phyloP scores from a whole-genome alignment of 768 basidiomycete genomes.

The Xerocomellus chrysenteron region DNA sequence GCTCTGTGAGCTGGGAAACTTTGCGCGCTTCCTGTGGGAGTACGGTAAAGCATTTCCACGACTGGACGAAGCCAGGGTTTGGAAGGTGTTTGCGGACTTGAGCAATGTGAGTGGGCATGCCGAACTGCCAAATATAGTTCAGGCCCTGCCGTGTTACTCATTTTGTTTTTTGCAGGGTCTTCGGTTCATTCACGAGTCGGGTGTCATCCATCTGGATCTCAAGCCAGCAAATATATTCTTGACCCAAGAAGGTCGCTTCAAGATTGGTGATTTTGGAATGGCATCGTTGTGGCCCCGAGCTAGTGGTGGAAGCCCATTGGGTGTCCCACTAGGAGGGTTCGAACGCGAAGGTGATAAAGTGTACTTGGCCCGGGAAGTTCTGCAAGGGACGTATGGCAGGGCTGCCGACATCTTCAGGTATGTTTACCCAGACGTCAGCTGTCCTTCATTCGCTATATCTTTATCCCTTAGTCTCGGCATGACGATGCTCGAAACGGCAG shows the following conservation, averaged over 20 bases:
- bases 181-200: slow-evolving; percentile 82
- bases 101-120: slow-evolving; percentile 64
- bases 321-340: slow-evolving; percentile 48
- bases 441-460: slow-evolving; percentile 5
- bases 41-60: slow-evolving; percentile 82
- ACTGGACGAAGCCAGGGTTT: slow-evolving; percentile 89
- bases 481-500: slow-evolving; percentile 91
- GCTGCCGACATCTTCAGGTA: slow-evolving; percentile 97
- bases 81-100: slow-evolving; percentile 93
- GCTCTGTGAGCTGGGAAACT: slow-evolving; percentile 90
- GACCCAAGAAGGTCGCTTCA: slow-evolving; percentile 81
- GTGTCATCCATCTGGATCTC: slow-evolving; percentile 92
- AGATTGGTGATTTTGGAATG: slow-evolving; percentile 99
- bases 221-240: slow-evolving; percentile 98
- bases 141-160: slow-evolving; percentile 28
- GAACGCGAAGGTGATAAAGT: slow-evolving; percentile 97
- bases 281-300: slow-evolving; percentile 88
- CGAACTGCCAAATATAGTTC: slow-evolving; percentile 21
- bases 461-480: slow-evolving; percentile 76
- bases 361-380: slow-evolving; percentile 94
- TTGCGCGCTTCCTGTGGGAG: slow-evolving; percentile 87
- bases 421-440: slow-evolving; percentile 29
- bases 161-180: slow-evolving; percentile 58
- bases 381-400: slow-evolving; percentile 88
- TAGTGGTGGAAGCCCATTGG: slow-evolving; percentile 35